Conservation (phyloP, 176 grass and related monocot genomes). For the Oryza nivara region DNA sequence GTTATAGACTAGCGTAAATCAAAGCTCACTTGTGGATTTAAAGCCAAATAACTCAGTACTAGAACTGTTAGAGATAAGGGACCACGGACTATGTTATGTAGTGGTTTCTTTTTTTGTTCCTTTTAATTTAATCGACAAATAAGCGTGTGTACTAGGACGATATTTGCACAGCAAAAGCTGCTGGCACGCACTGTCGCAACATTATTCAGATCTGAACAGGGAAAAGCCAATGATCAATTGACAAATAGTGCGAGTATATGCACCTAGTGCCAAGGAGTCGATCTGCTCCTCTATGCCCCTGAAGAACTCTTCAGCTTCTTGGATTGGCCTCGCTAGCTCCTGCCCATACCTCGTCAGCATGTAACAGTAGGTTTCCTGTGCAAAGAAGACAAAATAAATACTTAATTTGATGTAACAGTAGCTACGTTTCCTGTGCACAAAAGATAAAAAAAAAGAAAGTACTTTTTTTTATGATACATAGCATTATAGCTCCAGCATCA, state of each 20-base stretch:
- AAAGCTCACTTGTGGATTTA: too few relatives aligned
- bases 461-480: too few relatives aligned
- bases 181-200: background rate
- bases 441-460: too few relatives aligned
- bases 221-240: background rate
- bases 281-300: slow-evolving; percentile 73
- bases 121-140: too few relatives aligned
- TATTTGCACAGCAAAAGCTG: background rate
- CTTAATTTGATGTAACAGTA: too few relatives aligned
- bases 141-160: too few relatives aligned
- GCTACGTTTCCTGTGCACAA: background rate
- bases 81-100: too few relatives aligned
- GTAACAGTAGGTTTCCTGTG: slow-evolving; percentile 43
- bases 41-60: too few relatives aligned
- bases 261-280: slow-evolving; percentile 55
- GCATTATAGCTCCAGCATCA: too few relatives aligned
- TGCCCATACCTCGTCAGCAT: slow-evolving; percentile 65
- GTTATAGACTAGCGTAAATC: too few relatives aligned
- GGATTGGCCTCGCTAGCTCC: slow-evolving; percentile 68
- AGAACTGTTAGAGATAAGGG: too few relatives aligned
- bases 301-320: slow-evolving; percentile 77
- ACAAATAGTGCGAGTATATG: slow-evolving; percentile 24
- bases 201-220: slow-evolving; percentile 10
- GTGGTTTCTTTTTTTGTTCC: too few relatives aligned
- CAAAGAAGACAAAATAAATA: background rate